Conservation (phyloP, 371 early-diverging fungal species). For the Cladochytrium tenue region DNA sequence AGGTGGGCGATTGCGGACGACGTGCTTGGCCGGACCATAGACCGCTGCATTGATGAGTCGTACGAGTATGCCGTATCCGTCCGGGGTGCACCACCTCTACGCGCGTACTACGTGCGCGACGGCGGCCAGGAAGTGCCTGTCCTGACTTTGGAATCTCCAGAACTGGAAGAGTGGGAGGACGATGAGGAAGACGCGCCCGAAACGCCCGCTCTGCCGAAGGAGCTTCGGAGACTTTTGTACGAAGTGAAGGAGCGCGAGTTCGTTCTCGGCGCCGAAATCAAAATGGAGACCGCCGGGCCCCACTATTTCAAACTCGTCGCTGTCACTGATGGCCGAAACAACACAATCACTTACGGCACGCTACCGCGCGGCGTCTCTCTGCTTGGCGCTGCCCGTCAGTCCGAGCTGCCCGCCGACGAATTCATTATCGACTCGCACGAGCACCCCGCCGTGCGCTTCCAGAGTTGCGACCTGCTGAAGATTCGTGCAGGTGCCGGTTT, state of each 20-base stretch:
- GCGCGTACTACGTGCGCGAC: slow-evolving; percentile 6
- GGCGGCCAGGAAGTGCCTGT: background rate
- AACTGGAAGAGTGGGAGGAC: background rate
- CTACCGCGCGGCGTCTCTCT: background rate
- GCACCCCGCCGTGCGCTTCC: slow-evolving; percentile 34
- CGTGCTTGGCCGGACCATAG: slow-evolving; percentile 10
- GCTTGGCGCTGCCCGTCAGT: background rate
- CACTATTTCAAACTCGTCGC: slow-evolving; percentile 28
- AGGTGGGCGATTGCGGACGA: slow-evolving; percentile 14
- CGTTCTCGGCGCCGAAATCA: slow-evolving; percentile 14
- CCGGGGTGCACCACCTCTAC: slow-evolving; percentile 30
- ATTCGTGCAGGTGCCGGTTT: slow-evolving; percentile 15
- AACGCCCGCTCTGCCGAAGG: background rate
- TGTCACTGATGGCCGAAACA: slow-evolving; percentile 43
- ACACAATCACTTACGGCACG: slow-evolving; percentile 31
- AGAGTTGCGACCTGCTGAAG: slow-evolving; percentile 32
- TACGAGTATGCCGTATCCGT: slow-evolving; percentile 15
- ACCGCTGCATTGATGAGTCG: slow-evolving; percentile 30
- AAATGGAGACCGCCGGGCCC: slow-evolving; percentile 25
- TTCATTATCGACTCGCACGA: slow-evolving; percentile 35
- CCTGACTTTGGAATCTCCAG: background rate
- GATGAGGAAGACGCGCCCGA: background rate
- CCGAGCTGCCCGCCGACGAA: slow-evolving; percentile 20
- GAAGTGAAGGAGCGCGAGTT: slow-evolving; percentile 2
- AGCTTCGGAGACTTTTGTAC: slow-evolving; percentile 8